Base-by-base conservation (phyloP, 2,329 filamentous ascomycete species). In the Arthrobotrys sinensis region DNA sequence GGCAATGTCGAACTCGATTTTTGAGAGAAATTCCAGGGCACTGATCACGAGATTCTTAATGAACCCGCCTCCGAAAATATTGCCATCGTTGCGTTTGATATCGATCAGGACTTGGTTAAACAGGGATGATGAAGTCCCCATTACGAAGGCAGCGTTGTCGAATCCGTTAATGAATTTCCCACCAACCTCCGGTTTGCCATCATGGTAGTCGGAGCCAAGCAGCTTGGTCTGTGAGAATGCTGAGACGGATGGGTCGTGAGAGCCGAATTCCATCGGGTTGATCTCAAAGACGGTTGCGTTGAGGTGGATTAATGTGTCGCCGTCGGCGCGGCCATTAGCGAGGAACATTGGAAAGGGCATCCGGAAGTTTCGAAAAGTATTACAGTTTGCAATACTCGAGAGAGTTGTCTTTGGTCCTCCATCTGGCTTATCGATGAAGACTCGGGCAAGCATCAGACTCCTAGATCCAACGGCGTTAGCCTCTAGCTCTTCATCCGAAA, bases 71-170 rank as follows among this genome's bases (percentile, higher is more conserved):
- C 73, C 67, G 1, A 87, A 87, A 0, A 88, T 83, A 28, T 85
- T 84, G 21, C 84, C 83, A 8, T 83, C 82, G 4, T 83, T 81
- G 40, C 83, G 84, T 80, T 93, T 88, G 69, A 95, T 86, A 10
- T 89, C 85, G 2, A 94, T 86, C 16, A 97, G 85, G 81, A 92
- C 88, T 81, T 90, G 87, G 85, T 97, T 97, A 87, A 97, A 97
- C 1, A 97, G 87, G 0, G 92, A 91, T 0, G 91, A 93, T 21
- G 91, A 93, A 0, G 94, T 97, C 63, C 94, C 94, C 89, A 97
- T 93, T 28, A 97, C 86, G 82, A 89, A 97, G 5, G 93, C 93
- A 24, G 89, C 88, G 81, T 94, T 94, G 84, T 97, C 94, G 80
- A 94, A 94, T 0, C 94, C 94, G 6, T 88, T 86, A 14, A 96